Conservation (phyloP, 108 stramenopile species). For the Discostella stelligeroides region DNA sequence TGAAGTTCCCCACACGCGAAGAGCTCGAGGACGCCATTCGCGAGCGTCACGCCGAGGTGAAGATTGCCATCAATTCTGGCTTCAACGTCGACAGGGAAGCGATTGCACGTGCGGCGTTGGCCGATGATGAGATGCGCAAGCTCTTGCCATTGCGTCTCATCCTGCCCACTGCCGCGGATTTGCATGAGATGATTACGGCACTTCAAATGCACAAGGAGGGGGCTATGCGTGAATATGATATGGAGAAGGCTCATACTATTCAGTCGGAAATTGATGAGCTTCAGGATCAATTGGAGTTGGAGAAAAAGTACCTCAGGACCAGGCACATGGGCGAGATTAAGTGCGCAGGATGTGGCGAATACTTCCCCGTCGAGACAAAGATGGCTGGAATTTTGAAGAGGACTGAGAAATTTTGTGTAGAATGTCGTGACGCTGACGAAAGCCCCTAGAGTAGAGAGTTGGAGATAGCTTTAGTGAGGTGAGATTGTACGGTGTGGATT, state of each 20-base stretch:
- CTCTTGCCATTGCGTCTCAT: slow-evolving; percentile 50
- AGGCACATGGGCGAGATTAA: slow-evolving; percentile 12
- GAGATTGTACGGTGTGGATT: too few relatives aligned
- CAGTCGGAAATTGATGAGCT: slow-evolving; percentile 49
- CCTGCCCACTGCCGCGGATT: slow-evolving; percentile 38
- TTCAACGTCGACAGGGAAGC: slow-evolving; percentile 51
- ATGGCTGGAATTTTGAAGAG: slow-evolving; percentile 45
- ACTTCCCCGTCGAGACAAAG: slow-evolving; percentile 27
- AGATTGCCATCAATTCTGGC: slow-evolving; percentile 40
- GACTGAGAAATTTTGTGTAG: slow-evolving; percentile 27
- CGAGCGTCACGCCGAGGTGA: slow-evolving; percentile 34
- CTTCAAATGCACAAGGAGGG: slow-evolving; percentile 51
- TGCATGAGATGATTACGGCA: slow-evolving; percentile 40
- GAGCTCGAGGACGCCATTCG: slow-evolving; percentile 47
- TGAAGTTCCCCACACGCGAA: slow-evolving; percentile 45
- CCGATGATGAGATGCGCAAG: slow-evolving; percentile 54
- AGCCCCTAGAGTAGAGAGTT: too few relatives aligned
- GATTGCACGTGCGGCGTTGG: slow-evolving; percentile 44
- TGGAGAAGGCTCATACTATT: slow-evolving; percentile 22
- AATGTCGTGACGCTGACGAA: slow-evolving; percentile 11
- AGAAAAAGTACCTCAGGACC: slow-evolving; percentile 27
- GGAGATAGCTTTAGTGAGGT: too few relatives aligned
- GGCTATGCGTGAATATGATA: slow-evolving; percentile 27
- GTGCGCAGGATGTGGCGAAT: slow-evolving; percentile 31
- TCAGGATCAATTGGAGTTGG: slow-evolving; percentile 38